A percentile compares a stretch with the other conserved stretches of the same genome.
Conservation (phyloP, 129 eudicot species). For the Flaveria linearis region DNA sequence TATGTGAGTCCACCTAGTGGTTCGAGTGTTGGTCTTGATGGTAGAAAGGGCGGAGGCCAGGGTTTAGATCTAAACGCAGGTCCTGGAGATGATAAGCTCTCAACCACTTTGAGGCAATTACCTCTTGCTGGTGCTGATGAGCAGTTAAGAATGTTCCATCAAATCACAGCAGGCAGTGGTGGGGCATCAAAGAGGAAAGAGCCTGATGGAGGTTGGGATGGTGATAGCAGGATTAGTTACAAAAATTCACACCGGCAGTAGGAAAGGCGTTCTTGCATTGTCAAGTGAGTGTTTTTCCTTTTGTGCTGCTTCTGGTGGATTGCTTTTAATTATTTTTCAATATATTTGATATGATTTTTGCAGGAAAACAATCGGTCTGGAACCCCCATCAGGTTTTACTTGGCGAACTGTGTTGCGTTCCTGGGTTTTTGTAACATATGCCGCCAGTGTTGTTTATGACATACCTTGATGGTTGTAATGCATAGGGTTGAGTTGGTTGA, state of each 20-base stretch:
- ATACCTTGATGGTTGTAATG: conserved; percentile 20
- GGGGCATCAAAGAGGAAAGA: conserved; percentile 69
- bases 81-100: conserved; percentile 64
- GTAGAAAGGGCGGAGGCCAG: conserved; percentile 63
- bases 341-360: conserved; percentile 9
- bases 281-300: conserved; percentile 36
- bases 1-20: conserved; percentile 56
- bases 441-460: conserved; percentile 14
- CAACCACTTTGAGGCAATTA: conserved; percentile 49
- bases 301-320: background rate
- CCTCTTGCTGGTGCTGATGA: conserved; percentile 61
- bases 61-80: conserved; percentile 88
- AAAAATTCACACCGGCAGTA: conserved; percentile 76
- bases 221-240: conserved; percentile 58
- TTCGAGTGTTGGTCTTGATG: conserved; percentile 49
- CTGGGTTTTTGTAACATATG: conserved; percentile 25
- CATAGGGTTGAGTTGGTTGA: conserved; percentile 31
- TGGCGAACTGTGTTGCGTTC: conserved; percentile 12
- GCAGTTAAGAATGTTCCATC: conserved; percentile 54
- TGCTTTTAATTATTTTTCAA: background rate
- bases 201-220: conserved; percentile 77
- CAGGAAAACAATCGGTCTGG: conserved; percentile 26
- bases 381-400: background rate
- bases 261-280: conserved; percentile 19
- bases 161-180: conserved; percentile 49